These are phyloP conservation scores for Naematelia encephala DNA, from an alignment of 768 basidiomycete genomes.

Conservation along the genomic window DNA sequence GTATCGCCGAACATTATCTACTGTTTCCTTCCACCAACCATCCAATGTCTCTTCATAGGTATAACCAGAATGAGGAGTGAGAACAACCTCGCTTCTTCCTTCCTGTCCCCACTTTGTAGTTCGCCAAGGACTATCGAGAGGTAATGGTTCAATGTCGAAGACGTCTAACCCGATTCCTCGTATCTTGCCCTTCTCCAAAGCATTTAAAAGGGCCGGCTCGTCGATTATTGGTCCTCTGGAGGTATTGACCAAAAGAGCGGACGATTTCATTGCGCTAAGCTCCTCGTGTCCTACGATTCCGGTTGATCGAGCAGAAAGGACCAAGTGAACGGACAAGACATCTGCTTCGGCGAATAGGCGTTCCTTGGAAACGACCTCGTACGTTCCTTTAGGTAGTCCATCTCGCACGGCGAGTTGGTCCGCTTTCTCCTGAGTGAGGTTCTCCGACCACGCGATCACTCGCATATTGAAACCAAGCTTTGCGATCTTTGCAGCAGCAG, in stretches of 20 bases:
- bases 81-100: slow-evolving; percentile 19
- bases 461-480: slow-evolving; percentile 60
- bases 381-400: slow-evolving; percentile 43
- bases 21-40: slow-evolving; percentile 16
- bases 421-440: slow-evolving; percentile 62
- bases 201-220: slow-evolving; percentile 58
- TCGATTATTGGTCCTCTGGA: slow-evolving; percentile 66
- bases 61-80: slow-evolving; percentile 26
- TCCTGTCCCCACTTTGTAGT: slow-evolving; percentile 19
- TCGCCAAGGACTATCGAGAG: slow-evolving; percentile 19
- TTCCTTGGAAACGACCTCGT: slow-evolving; percentile 52
- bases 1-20: slow-evolving; percentile 9
- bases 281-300: slow-evolving; percentile 11
- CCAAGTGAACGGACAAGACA: slow-evolving; percentile 63
- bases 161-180: slow-evolving; percentile 66
- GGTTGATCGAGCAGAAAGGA: slow-evolving; percentile 40
- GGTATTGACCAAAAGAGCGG: slow-evolving; percentile 65
- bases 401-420: slow-evolving; percentile 58
- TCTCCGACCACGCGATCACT: slow-evolving; percentile 64
- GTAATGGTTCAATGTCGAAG: slow-evolving; percentile 61
- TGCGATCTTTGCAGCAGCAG: slow-evolving; percentile 60
- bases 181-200: slow-evolving; percentile 56
- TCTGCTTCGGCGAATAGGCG: slow-evolving; percentile 60
- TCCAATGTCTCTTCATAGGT: slow-evolving; percentile 11
- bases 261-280: slow-evolving; percentile 57